Evolutionary conservation across 2,329 filamentous ascomycete species (phyloP).

Genomic region (Alternaria gaisen): DNA sequence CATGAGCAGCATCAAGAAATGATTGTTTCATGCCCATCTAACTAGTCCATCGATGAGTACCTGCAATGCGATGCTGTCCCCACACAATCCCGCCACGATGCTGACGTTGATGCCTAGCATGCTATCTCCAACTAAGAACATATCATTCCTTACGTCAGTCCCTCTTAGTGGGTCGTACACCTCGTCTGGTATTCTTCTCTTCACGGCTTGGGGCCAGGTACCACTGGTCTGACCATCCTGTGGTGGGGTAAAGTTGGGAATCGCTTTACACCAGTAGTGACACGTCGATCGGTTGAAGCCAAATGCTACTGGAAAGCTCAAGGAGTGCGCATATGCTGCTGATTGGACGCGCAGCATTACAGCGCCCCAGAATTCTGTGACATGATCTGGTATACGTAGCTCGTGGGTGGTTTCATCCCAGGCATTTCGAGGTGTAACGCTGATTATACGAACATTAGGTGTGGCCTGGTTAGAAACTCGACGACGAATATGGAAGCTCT

Average conservation of each 20-base stretch:
- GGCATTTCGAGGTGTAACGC: slow-evolving; percentile 23
- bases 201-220: slow-evolving; percentile 27
- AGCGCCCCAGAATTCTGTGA: slow-evolving; percentile 22
- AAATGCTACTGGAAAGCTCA: slow-evolving; percentile 31
- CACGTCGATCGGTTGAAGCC: slow-evolving; percentile 30
- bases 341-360: slow-evolving; percentile 30
- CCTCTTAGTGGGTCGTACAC: slow-evolving; percentile 25
- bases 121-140: slow-evolving; percentile 28
- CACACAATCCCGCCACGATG: slow-evolving; percentile 30
- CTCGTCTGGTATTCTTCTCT: slow-evolving; percentile 23
- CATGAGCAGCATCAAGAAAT: background rate
- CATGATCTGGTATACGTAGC: slow-evolving; percentile 23
- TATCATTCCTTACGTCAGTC: slow-evolving; percentile 28
- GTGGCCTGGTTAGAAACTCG: slow-evolving; percentile 23
- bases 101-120: slow-evolving; percentile 29
- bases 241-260: slow-evolving; percentile 21
- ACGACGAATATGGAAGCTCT: slow-evolving; percentile 30
- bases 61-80: slow-evolving; percentile 30
- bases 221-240: slow-evolving; percentile 10
- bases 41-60: slow-evolving; percentile 36
- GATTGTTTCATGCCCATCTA: slow-evolving; percentile 17
- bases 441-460: slow-evolving; percentile 30
- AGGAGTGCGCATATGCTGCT: slow-evolving; percentile 24
- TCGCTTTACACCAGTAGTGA: slow-evolving; percentile 37
- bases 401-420: slow-evolving; percentile 29